Evolutionary conservation across 306 rosid genomes (phyloP).

Genomic region (Nissolia schottii): DNA sequence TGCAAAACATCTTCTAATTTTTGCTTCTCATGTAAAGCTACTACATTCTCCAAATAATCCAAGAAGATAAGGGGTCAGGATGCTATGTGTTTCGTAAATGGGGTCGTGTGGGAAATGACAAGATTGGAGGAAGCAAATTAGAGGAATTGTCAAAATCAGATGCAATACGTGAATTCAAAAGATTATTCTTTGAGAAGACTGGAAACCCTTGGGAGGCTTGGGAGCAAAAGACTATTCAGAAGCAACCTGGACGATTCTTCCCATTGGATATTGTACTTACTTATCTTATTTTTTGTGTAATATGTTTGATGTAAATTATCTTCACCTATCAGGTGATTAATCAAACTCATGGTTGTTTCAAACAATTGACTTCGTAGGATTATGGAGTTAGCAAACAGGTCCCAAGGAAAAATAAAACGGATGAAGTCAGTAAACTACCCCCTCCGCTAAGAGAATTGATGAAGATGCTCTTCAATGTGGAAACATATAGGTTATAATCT

Average conservation of each 20-base stretch:
- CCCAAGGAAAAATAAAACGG: conserved; percentile 45
- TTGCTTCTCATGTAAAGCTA: conserved; percentile 44
- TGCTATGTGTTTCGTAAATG: conserved; percentile 92
- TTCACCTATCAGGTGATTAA: not conserved
- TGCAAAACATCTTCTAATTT: conserved; percentile 25
- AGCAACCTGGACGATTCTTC: conserved; percentile 95
- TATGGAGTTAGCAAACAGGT: conserved; percentile 79
- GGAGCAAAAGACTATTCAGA: conserved; percentile 74
- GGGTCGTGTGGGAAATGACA: conserved; percentile 96
- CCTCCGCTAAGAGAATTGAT: conserved; percentile 76
- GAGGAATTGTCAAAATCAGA: conserved; percentile 69
- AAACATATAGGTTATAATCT: conserved; percentile 77
- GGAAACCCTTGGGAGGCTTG: conserved; percentile 99
- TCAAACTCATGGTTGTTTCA: conserved; percentile 16
- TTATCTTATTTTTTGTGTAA: conserved; percentile 4
- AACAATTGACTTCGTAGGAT: conserved; percentile 54
- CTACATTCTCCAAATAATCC: conserved; percentile 85
- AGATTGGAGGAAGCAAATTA: conserved; percentile 81
- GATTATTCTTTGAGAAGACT: conserved; percentile 88
- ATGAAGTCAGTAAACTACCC: conserved; percentile 54
- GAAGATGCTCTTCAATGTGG: conserved; percentile 90
- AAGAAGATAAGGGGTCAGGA: conserved; percentile 79
- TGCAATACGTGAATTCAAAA: conserved; percentile 74
- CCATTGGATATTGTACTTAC: conserved; percentile 86
- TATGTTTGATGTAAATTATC: conserved; percentile 2